A percentile compares a stretch with the other conserved stretches of the same genome.
These are phyloP conservation scores for Kodamaea nitidulidarum DNA, from an alignment of 805 yeast genomes.

Conservation along the genomic window DNA sequence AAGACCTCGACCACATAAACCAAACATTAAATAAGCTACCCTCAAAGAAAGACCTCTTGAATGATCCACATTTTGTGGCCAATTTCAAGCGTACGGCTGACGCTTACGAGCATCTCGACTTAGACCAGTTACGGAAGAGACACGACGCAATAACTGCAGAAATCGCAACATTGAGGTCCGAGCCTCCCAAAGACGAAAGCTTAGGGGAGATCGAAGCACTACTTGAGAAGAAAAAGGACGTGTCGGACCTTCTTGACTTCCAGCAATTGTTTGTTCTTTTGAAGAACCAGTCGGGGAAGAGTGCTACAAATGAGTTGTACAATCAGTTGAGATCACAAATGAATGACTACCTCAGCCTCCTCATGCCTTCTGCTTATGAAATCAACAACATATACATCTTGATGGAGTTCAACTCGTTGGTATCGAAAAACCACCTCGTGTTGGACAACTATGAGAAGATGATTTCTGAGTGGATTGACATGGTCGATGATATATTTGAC, in stretches of 20 bases:
- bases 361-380: constrained; percentile 19
- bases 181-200: background rate
- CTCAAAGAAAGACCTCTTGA: constrained; percentile 1
- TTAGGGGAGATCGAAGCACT: constrained; percentile 8
- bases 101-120: constrained; percentile 6
- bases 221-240: constrained; percentile 9
- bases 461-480: constrained; percentile 11
- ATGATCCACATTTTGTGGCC: constrained; percentile 4
- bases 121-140: constrained; percentile 10
- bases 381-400: constrained; percentile 10
- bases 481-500: constrained; percentile 11
- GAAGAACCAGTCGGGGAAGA: background rate
- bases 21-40: background rate
- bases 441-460: constrained; percentile 9
- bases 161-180: constrained; percentile 4
- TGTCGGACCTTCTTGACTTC: constrained; percentile 13
- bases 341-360: constrained; percentile 14
- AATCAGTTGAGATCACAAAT: constrained; percentile 9
- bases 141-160: constrained; percentile 5
- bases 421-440: constrained; percentile 8
- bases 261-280: constrained; percentile 12
- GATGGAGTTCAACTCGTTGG: constrained; percentile 11
- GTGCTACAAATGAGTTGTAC: constrained; percentile 5
- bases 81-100: constrained; percentile 2
- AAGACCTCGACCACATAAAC: constrained; percentile 1